Base-by-base conservation (phyloP, 495 filamentous ascomycete genomes). In the Daldinia childiae region DNA sequence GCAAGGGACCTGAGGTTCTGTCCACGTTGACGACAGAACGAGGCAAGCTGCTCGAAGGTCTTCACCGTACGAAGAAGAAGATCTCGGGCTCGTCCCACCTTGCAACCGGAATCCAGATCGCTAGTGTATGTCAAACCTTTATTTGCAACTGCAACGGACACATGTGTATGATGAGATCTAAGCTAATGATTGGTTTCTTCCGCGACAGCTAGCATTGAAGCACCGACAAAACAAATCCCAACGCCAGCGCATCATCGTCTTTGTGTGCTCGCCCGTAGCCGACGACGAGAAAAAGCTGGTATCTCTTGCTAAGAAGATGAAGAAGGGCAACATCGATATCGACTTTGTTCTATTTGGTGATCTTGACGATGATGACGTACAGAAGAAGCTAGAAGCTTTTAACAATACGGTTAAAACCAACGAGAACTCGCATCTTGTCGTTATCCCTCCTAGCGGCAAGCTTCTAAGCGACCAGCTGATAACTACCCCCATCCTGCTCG, bases 171-270 rank as follows among this genome's bases (percentile, higher is more conserved):
- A 57, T 15, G 27, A 32, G 9, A 15, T 52, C 8, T 41, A 32
- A 65, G 54, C 75, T 76, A 66, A 73, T 56, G 38, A 55, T 55
- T 71, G 8, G 30, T 36, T 57, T 17, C n/a, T 21, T n/a, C 36
- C 29, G 55, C 51, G 30, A 74, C 68, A 97, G 93, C 87, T 99
- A 62, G 95, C 95, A n/a, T 86, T 99, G 70, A 99, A 98, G 83
- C 95, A 99, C 80, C 91, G 95, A 38, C 93, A 97, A 81, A 97
- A 99, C 81, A 98, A 97, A 76, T 92, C 91, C 38, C 94, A 98
- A 80, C 88, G 91, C 55, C 93, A 97, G 85, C 92, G 95, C 67
- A 97, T 98, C 79, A 90, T 99, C 78, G 93, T 93, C 19, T 98
- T 99, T 82, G 93, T 92, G 55, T 98, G 95, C 85, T 95, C 92